Conservation (phyloP, 2,329 filamentous ascomycete species). For the Colletotrichum incanum region DNA sequence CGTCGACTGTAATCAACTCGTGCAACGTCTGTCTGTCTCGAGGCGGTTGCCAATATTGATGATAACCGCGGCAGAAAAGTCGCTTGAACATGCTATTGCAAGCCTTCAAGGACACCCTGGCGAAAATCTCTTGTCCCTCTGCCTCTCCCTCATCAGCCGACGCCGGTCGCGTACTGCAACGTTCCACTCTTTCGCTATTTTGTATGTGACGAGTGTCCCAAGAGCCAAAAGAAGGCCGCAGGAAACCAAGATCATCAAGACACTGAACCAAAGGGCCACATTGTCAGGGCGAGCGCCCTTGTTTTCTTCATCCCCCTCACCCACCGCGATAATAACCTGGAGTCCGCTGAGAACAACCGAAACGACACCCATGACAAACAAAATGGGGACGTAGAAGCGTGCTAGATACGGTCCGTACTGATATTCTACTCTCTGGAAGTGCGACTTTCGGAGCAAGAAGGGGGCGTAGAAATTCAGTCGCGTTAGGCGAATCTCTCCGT, state of each 20-base stretch:
- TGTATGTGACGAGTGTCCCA: slow-evolving; percentile 32
- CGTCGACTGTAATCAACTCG: too few species aligned
- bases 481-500: slow-evolving; percentile 37
- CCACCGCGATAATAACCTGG: slow-evolving; percentile 45
- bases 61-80: too few species aligned
- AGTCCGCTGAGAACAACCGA: slow-evolving; percentile 47
- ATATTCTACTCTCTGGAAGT: slow-evolving; percentile 46
- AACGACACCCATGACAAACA: slow-evolving; percentile 47
- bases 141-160: slow-evolving; percentile 28
- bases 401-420: slow-evolving; percentile 47
- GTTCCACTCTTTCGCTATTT: slow-evolving; percentile 44
- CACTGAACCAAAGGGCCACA: slow-evolving; percentile 41
- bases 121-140: background rate
- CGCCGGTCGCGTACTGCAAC: slow-evolving; percentile 43
- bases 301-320: background rate
- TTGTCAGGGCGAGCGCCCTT: background rate
- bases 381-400: slow-evolving; percentile 45
- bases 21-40: too few species aligned
- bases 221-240: slow-evolving; percentile 31
- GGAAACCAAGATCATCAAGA: slow-evolving; percentile 31
- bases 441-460: slow-evolving; percentile 44
- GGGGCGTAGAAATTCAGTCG: slow-evolving; percentile 46
- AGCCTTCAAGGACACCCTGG: background rate
- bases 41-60: too few species aligned
- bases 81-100: too few species aligned